phyloP scores from a whole-genome alignment of 768 basidiomycete genomes.

The Termitomyces sp. region DNA sequence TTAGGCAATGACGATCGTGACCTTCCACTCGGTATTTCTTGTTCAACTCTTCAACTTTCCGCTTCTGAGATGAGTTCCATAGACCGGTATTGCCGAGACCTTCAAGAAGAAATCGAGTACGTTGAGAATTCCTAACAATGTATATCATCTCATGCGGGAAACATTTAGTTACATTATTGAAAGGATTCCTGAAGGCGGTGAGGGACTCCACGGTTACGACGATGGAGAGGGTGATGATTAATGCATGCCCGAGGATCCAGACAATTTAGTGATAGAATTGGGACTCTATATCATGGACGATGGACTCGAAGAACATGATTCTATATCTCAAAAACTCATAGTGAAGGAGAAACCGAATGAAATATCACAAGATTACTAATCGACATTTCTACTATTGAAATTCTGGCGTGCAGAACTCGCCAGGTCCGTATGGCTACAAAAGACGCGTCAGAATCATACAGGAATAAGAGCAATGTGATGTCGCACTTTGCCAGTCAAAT shows the following conservation, averaged over 20 bases:
- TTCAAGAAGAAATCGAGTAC: constrained; percentile 81
- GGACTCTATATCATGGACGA: background rate
- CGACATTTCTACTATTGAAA: constrained; percentile 45
- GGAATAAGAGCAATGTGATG: background rate
- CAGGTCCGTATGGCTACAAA: constrained; percentile 87
- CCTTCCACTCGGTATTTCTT: constrained; percentile 59
- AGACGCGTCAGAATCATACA: constrained; percentile 4
- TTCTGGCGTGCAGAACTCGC: constrained; percentile 82
- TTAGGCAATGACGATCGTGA: constrained; percentile 59
- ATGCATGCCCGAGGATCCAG: background rate
- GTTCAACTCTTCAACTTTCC: background rate
- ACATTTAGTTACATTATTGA: constrained; percentile 57
- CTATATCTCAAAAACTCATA: background rate
- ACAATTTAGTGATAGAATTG: constrained; percentile 4
- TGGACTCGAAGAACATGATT: background rate
- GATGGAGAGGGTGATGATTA: constrained; percentile 81
- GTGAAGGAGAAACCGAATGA: background rate
- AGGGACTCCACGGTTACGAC: constrained; percentile 67
- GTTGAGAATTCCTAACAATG: constrained; percentile 19
- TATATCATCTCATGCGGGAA: constrained; percentile 1
- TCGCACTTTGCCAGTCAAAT: constrained; percentile 67
- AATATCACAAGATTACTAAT: background rate
- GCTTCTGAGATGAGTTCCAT: constrained; percentile 1
- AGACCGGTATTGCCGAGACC: constrained; percentile 84
- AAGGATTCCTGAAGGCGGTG: constrained; percentile 67